phyloP scores from a whole-genome alignment of 2,329 filamentous ascomycete species.

The Ascosphaera aggregata region DNA sequence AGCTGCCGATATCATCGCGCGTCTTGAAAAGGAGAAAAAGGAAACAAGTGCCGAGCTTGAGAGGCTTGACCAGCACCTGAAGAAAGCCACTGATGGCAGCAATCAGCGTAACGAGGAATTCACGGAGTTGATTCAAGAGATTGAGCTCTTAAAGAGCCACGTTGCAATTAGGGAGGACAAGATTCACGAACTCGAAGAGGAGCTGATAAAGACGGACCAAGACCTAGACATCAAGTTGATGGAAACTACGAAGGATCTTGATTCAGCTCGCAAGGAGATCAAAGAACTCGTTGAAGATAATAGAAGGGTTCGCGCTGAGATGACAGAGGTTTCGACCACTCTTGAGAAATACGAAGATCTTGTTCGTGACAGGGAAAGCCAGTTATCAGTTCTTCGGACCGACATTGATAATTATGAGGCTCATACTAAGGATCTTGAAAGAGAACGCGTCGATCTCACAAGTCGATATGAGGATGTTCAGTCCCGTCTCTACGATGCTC shows the following conservation, averaged over 20 bases:
- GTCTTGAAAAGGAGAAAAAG: conserved; percentile 68
- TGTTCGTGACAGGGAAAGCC: conserved; percentile 81
- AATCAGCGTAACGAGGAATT: conserved; percentile 56
- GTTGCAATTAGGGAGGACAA: conserved; percentile 76
- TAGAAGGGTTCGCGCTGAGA: conserved; percentile 56
- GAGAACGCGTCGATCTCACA: conserved; percentile 48
- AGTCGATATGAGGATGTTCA: conserved; percentile 61
- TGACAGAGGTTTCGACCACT: conserved; percentile 68
- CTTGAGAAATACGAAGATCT: conserved; percentile 92
- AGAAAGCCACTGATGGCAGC: conserved; percentile 45
- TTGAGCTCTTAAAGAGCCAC: conserved; percentile 82
- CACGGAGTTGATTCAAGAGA: conserved; percentile 52
- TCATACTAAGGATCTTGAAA: conserved; percentile 55
- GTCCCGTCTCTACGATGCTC: conserved; percentile 53
- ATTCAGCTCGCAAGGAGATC: conserved; percentile 48
- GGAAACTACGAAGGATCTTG: conserved; percentile 54
- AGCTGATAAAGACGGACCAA: conserved; percentile 64
- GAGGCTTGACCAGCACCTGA: conserved; percentile 46
- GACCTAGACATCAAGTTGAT: conserved; percentile 72
- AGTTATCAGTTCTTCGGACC: conserved; percentile 59
- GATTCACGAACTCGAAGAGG: conserved; percentile 62
- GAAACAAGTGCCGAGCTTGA: conserved; percentile 43
- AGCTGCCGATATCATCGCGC: conserved; percentile 64
- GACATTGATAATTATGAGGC: conserved; percentile 67
- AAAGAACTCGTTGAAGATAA: conserved; percentile 62